Percentiles rank a stretch among this genome's conserved stretches.
Evolutionary conservation across 352 stramenopile species (phyloP).

Genomic region (Globisporangium acanthophoron): DNA sequence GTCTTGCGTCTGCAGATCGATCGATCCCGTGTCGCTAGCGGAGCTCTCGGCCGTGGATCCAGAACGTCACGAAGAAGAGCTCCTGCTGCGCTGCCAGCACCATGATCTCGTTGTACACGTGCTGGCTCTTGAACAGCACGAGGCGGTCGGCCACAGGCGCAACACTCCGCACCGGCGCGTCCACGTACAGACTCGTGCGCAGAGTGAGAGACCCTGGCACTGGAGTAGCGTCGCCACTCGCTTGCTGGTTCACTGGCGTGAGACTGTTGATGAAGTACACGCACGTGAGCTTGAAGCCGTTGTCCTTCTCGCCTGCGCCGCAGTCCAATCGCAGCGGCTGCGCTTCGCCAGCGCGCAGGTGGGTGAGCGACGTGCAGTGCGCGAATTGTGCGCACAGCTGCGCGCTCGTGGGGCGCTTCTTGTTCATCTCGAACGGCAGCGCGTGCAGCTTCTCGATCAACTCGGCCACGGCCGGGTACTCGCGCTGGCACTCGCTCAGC

Average conservation of each 20-base stretch:
- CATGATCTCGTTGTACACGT: slow-evolving; percentile 66
- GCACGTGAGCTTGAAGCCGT: slow-evolving; percentile 75
- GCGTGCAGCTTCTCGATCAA: slow-evolving; percentile 70
- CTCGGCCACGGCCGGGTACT: slow-evolving; percentile 69
- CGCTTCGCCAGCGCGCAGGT: slow-evolving; percentile 30
- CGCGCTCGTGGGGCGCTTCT: slow-evolving; percentile 32
- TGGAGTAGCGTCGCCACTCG: slow-evolving; percentile 1
- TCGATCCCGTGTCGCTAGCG: neutral
- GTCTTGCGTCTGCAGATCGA: neutral
- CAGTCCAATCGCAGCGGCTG: slow-evolving; percentile 69
- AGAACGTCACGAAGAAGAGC: slow-evolving; percentile 73
- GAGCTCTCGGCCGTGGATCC: slow-evolving; percentile 69
- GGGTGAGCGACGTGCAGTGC: slow-evolving; percentile 50
- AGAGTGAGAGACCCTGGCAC: slow-evolving; percentile 18
- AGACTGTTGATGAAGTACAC: slow-evolving; percentile 56
- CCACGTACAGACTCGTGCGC: slow-evolving; percentile 20
- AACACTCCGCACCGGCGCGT: slow-evolving; percentile 31
- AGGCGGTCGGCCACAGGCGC: slow-evolving; percentile 38
- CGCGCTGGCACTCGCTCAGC: slow-evolving; percentile 35
- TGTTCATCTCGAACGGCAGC: slow-evolving; percentile 81
- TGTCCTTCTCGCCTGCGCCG: slow-evolving; percentile 57
- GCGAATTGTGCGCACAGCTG: slow-evolving; percentile 67
- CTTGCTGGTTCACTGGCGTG: slow-evolving; percentile 3
- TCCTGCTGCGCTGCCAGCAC: slow-evolving; percentile 12
- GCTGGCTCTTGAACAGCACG: slow-evolving; percentile 63